Percentiles rank a stretch among this genome's conserved stretches.
Evolutionary conservation across 2,329 filamentous ascomycete genomes (phyloP).

Genomic region (Aspergillus tubingensis): DNA sequence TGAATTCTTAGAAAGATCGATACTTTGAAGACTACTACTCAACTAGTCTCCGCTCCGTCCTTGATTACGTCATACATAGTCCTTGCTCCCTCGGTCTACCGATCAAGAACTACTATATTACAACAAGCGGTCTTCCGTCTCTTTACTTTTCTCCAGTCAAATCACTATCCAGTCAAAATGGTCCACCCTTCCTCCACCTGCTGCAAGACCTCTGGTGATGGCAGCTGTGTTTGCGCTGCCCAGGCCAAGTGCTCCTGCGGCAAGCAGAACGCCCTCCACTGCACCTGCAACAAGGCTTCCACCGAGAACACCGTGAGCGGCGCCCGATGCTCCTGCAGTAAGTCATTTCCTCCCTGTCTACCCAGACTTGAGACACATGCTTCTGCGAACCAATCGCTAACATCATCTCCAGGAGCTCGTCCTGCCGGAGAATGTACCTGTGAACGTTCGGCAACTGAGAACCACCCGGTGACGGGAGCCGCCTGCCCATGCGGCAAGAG

Average conservation of each 20-base stretch:
- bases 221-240: constrained; percentile 59
- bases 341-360: constrained; percentile 27
- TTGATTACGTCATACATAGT: background rate
- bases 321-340: constrained; percentile 79
- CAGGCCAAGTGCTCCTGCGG: constrained; percentile 81
- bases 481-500: constrained; percentile 78
- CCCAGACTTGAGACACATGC: background rate
- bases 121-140: background rate
- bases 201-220: constrained; percentile 58
- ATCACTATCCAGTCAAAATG: constrained; percentile 36
- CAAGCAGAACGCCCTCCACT: constrained; percentile 81
- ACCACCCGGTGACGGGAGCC: constrained; percentile 59
- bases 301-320: constrained; percentile 74
- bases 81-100: background rate
- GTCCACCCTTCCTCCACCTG: constrained; percentile 54
- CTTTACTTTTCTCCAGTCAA: constrained; percentile 5
- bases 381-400: constrained; percentile 12
- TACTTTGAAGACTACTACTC: too few relatives aligned
- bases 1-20: too few relatives aligned
- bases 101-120: constrained; percentile 10
- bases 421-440: constrained; percentile 81
- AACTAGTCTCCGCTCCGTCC: background rate
- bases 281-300: constrained; percentile 75
- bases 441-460: constrained; percentile 70
- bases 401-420: constrained; percentile 58